A percentile compares a stretch with the other conserved stretches of the same genome.
Conservation (phyloP, 148 eudicot species). For the Fallopia convolvulus region DNA sequence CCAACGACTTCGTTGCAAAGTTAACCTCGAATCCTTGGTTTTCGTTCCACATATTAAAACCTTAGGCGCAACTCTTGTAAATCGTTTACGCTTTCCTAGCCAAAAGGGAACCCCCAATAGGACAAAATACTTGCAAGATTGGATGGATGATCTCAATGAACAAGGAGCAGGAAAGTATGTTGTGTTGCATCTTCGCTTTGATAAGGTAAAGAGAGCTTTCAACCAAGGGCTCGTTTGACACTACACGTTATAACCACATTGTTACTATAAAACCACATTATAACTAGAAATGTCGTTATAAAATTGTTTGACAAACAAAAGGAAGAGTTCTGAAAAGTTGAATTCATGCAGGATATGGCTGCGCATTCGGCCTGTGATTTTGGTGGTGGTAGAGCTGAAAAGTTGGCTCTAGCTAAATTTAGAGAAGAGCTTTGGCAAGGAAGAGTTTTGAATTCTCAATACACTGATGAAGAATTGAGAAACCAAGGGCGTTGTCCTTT, state of each 20-base stretch:
- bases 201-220: constrained; percentile 60
- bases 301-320: no score
- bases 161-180: constrained; percentile 63
- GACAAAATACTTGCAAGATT: constrained; percentile 7
- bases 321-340: no score
- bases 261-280: background rate
- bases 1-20: constrained; percentile 82
- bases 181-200: constrained; percentile 94
- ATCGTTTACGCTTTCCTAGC: constrained; percentile 46
- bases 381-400: constrained; percentile 97
- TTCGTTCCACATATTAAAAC: constrained; percentile 74
- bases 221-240: constrained; percentile 5
- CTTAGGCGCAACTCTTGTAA: constrained; percentile 68
- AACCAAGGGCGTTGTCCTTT: constrained; percentile 90
- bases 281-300: no score
- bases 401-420: constrained; percentile 85
- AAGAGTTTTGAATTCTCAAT: constrained; percentile 81
- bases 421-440: constrained; percentile 96
- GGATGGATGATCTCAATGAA: constrained; percentile 18
- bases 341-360: constrained; percentile 80
- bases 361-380: constrained; percentile 98
- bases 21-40: constrained; percentile 73
- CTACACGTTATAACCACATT: background rate
- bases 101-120: constrained; percentile 17
- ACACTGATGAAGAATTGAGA: constrained; percentile 78